Base-by-base conservation (phyloP, 495 filamentous ascomycete species). In the Annulohypoxylon bovei region DNA sequence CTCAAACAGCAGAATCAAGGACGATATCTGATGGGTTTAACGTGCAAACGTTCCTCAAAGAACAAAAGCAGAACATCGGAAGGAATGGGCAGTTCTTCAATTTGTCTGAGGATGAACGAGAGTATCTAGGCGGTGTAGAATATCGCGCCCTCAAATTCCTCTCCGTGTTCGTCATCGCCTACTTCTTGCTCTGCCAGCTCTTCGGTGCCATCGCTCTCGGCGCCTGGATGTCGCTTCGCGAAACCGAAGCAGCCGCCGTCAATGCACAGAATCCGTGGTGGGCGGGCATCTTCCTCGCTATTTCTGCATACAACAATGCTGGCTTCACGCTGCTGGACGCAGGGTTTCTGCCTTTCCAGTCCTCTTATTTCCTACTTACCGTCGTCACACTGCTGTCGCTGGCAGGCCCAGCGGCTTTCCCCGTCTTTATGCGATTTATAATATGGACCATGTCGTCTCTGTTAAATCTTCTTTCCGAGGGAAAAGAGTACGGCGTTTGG, bases 271-370 rank as follows among this genome's bases (percentile, higher is more conserved):
- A 75, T 42, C 73, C 73, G 20, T 83, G 82, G 81, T 90, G 88
- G 88, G 80, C 85, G 32, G 88, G 87, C 25, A 82, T 85, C 46
- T 91, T 90, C 76, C 86, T 88, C 65, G 83, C 84, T 27, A 79
- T 86, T 27, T 91, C 88, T 46, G 91, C 90, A 3, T 94, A 94
- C 74, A 92, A 90, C 62, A 94, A 94, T 70, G 90, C 87, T 14
- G 92, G 92, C 37, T 92, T 94, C 90, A 87, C 85, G n/a, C 84
- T 94, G 40, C 77, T 94, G 50, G 91, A 93, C 73, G 83, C 86
- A 9, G 93, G 93, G 53, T 92, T 93, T 84, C 81, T 84, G 16
- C 85, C 88, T 6, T 90, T 88, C 71, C 85, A 89, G 74, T 78
- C 73, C 2, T 83, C 82, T 7, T 76, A 83, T 70, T 93, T 92